A percentile compares a stretch with the other conserved stretches of the same genome.
Conservation (phyloP, 176 grass and related monocot species). For the Thalia dealbata region DNA sequence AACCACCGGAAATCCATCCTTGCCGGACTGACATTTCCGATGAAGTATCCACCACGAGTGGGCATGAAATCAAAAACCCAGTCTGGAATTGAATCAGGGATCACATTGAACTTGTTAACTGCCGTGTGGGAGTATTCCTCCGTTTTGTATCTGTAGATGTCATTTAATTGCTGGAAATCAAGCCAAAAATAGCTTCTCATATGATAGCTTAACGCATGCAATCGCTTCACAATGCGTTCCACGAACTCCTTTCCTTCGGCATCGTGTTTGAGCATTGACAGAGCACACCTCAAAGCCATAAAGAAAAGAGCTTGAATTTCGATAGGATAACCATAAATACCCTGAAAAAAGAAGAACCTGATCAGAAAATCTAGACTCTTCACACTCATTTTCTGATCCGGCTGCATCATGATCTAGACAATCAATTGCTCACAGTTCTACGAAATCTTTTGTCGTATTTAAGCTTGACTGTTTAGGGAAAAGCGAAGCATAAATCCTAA, state of each 20-base stretch:
- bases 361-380: too few species aligned
- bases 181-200: constrained; percentile 50
- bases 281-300: constrained; percentile 7
- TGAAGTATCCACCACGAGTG: constrained; percentile 65
- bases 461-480: too few species aligned
- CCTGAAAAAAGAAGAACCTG: neutral
- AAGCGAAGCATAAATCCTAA: too few species aligned
- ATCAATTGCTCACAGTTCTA: neutral
- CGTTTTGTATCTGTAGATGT: constrained; percentile 75
- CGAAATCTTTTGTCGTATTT: too few species aligned
- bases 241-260: neutral
- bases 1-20: constrained; percentile 98
- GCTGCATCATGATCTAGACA: neutral
- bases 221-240: neutral
- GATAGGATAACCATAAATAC: constrained; percentile 11
- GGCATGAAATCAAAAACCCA: constrained; percentile 98
- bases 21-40: constrained; percentile 86
- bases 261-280: constrained; percentile 2
- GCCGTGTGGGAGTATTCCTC: constrained; percentile 99
- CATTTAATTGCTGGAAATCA: constrained; percentile 79
- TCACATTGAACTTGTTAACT: constrained; percentile 98
- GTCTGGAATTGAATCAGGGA: constrained; percentile 92
- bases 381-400: too few species aligned
- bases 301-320: constrained; percentile 17
- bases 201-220: constrained; percentile 1